Evolutionary conservation across 257 asterid genomes (phyloP).

Genomic region (Ilex asprella): DNA sequence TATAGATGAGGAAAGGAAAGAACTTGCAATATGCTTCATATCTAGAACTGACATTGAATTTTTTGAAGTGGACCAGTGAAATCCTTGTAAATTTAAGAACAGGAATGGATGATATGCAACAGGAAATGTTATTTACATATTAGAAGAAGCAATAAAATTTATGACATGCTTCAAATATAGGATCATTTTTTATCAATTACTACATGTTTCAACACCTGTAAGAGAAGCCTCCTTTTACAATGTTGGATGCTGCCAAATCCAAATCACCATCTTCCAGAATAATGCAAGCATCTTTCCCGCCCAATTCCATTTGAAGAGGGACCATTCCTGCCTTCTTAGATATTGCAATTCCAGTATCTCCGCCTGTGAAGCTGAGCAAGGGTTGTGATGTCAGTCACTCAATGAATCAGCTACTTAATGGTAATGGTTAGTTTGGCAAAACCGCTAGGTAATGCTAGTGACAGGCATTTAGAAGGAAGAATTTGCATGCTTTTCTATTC

Average conservation of each 20-base stretch:
- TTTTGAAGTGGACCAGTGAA: background rate
- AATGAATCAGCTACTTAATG: background rate
- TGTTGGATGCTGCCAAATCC: background rate
- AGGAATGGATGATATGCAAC: background rate
- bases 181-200: background rate
- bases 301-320: conserved; percentile 2
- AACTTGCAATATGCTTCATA: too few species aligned
- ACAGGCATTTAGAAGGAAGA: background rate
- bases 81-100: background rate
- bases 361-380: background rate
- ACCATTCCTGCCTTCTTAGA: conserved; percentile 1
- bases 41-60: background rate
- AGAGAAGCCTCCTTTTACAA: background rate
- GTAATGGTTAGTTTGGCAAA: background rate
- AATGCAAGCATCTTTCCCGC: conserved; percentile 1
- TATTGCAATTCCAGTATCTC: background rate
- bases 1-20: too few species aligned
- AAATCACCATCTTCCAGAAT: background rate
- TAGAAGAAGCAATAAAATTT: background rate
- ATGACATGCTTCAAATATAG: background rate
- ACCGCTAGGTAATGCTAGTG: background rate
- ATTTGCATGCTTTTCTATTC: background rate
- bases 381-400: background rate
- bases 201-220: background rate
- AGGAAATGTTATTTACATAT: background rate